Conservation (phyloP, 805 yeast genomes). For the Spathaspora girioi region DNA sequence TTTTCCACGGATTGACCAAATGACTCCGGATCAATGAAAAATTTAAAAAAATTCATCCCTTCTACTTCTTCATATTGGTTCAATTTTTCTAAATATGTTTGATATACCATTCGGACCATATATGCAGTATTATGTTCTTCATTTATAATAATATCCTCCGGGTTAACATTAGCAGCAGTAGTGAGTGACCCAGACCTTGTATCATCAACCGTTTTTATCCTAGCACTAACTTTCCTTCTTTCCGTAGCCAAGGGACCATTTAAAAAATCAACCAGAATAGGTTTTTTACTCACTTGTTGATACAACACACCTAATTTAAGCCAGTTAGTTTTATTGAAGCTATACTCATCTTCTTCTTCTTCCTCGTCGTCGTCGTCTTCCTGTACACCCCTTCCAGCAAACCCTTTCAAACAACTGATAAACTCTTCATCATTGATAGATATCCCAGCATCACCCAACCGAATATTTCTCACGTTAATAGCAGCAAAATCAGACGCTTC, state of each 20-base stretch:
- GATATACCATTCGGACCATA: constrained; percentile 55
- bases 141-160: constrained; percentile 46
- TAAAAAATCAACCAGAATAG: constrained; percentile 56
- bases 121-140: constrained; percentile 62
- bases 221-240: constrained; percentile 37
- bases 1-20: constrained; percentile 81
- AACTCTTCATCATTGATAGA: constrained; percentile 49
- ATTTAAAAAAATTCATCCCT: constrained; percentile 55
- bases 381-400: constrained; percentile 16
- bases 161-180: constrained; percentile 54
- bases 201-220: constrained; percentile 38
- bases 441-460: constrained; percentile 54
- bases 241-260: constrained; percentile 70
- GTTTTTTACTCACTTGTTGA: constrained; percentile 41
- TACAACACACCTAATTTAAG: constrained; percentile 51
- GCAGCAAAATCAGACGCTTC: constrained; percentile 62
- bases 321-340: constrained; percentile 56
- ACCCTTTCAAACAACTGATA: constrained; percentile 31
- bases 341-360: constrained; percentile 12
- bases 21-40: constrained; percentile 71
- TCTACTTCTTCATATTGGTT: constrained; percentile 18
- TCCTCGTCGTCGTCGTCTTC: constrained; percentile 16
- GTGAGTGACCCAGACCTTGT: constrained; percentile 37
- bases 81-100: constrained; percentile 24
- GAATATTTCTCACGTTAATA: constrained; percentile 57